Evolutionary conservation across 495 filamentous ascomycete genomes (phyloP), one percentile per base, ranked within the genome.

Genomic region (Paragyromitra xinjiangensis): DNA sequence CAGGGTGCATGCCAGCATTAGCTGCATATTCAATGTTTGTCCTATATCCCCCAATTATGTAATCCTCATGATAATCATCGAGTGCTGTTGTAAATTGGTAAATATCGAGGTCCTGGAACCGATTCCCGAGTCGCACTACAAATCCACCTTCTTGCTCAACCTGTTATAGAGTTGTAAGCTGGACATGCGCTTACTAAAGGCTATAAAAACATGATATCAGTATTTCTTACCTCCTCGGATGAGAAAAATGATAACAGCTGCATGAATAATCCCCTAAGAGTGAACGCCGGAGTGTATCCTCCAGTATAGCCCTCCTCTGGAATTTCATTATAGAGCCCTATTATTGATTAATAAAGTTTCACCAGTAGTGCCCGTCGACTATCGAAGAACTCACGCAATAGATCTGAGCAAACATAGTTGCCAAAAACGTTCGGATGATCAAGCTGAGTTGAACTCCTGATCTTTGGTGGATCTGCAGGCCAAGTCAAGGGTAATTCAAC

Each of bases 211-310:
- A n/a, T 9, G 29, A 7, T 22, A 19, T 6, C 8, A 24, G 24
- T 24, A 16, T n/a, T 4, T 71, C 48, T 55, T 71, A 78, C 69
- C 55, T 68, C 44, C 19, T 78, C 75, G 2, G 75, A 78, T 24
- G 75, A 77, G 40, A 78, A 78, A 61, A 78, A 78, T 0, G 70
- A 75, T 24, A 78, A 19, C 4, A 78, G 58, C 40, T 78, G 75
- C 26, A 77, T 68, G 7, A 78, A 75, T 7, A 78, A 42, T 11
- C 75, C 75, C 16, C 45, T 58, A n/a, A 78, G 75, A 4, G 75
- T 78, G 45, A 78, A 78, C 3, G 75, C 75, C 4, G 75, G 75
- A 9, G 75, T 78, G 29, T 78, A 78, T 12, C 75, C 75, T 19
- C 70, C 68, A 24, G 14, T 48, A 66, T 73, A 72, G 9, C 61